Conservation (phyloP, 768 basidiomycete genomes). For the Pleurotus eryngii region DNA sequence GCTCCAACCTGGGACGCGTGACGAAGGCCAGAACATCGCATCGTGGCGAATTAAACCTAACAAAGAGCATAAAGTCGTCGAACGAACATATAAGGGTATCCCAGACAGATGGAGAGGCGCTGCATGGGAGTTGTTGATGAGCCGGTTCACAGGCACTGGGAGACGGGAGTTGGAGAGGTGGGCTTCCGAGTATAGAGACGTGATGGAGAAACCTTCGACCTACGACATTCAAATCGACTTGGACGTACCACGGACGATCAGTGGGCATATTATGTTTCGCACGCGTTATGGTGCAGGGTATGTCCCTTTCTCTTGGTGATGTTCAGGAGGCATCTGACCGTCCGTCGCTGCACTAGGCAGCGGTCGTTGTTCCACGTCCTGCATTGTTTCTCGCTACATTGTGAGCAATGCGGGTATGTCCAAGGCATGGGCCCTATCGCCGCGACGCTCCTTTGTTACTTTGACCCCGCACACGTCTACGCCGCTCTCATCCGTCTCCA, state of each 20-base stretch:
- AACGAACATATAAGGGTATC: constrained; percentile 89
- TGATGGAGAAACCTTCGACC: constrained; percentile 73
- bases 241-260: constrained; percentile 95
- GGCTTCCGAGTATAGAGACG: constrained; percentile 52
- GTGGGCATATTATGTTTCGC: constrained; percentile 89
- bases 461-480: constrained; percentile 86
- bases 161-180: constrained; percentile 41
- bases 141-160: constrained; percentile 44
- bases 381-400: constrained; percentile 87
- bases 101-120: constrained; percentile 95
- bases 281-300: constrained; percentile 96
- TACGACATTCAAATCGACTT: constrained; percentile 98
- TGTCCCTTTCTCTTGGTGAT: constrained; percentile 26
- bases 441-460: constrained; percentile 90
- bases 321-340: not conserved
- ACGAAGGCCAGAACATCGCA: constrained; percentile 73
- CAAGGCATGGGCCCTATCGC: constrained; percentile 99
- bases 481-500: constrained; percentile 85
- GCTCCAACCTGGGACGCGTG: constrained; percentile 66
- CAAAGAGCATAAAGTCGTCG: constrained; percentile 67
- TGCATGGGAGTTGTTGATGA: constrained; percentile 85
- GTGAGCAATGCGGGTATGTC: constrained; percentile 87
- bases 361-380: constrained; percentile 93
- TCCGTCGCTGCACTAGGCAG: constrained; percentile 52
- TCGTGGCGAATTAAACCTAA: constrained; percentile 65